Percentiles rank a stretch among this genome's conserved stretches.
phyloP scores from a whole-genome alignment of 441 rosid genomes.

The Syzygium malaccense region DNA sequence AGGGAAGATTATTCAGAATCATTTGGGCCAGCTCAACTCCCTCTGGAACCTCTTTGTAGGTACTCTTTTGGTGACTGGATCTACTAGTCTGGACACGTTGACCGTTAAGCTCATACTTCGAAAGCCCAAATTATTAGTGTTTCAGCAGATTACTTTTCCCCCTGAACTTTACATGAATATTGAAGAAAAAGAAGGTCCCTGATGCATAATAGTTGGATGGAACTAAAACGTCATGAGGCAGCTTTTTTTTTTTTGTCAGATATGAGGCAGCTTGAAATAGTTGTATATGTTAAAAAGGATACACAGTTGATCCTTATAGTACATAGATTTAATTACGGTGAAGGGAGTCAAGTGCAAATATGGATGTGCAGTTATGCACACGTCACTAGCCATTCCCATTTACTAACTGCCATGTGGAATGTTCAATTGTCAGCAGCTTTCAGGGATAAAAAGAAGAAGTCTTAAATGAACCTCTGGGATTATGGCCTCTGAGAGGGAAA shows the following conservation, averaged over 20 bases:
- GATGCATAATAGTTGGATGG: background rate
- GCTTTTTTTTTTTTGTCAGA: background rate
- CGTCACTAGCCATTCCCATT: background rate
- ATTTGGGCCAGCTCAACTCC: background rate
- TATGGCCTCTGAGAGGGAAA: conserved; percentile 44
- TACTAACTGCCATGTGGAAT: background rate
- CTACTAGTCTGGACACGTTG: background rate
- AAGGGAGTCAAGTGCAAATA: background rate
- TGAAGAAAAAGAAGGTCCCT: background rate
- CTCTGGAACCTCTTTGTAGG: background rate
- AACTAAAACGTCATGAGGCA: background rate
- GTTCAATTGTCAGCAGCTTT: conserved; percentile 11
- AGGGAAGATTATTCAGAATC: background rate
- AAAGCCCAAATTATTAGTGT: background rate
- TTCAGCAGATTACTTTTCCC: background rate
- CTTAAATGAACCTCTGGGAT: background rate
- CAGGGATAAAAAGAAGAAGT: conserved; percentile 3
- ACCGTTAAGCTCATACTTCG: background rate
- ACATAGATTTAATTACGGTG: background rate
- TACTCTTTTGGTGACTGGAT: background rate
- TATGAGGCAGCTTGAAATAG: background rate
- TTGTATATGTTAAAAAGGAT: background rate
- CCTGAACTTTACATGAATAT: background rate
- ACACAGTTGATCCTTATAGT: background rate
- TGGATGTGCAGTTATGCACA: background rate